Base-by-base conservation (phyloP, 2,329 filamentous ascomycete species). In the Alternaria triticina region DNA sequence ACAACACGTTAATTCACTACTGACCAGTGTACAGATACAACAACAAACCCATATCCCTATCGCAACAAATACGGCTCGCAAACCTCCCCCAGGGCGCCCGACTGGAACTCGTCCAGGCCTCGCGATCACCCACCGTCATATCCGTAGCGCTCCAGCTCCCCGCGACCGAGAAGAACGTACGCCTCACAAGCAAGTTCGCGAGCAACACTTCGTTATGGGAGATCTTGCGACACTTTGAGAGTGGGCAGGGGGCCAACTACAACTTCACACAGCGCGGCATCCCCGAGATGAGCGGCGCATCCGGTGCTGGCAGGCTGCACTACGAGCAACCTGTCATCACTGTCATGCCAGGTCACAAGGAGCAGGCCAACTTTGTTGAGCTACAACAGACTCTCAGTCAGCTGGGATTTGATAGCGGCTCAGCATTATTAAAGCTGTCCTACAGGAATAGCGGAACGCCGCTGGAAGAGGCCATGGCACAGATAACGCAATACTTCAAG, bases 151-250 rank as follows among this genome's bases (percentile, higher is more conserved):
- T 99, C 12, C 92, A 97, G 76, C 84, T 97, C 27, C 92, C 93
- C 4, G 57, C 57, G 11, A 51, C 44, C 22, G 61, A 63, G 36
- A 55, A 60, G 51, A 86, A 90, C 36, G 87, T 89, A 22, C 89
- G 94, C 28, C 81, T 97, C 44, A 88, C 89, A 59, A 90, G 96
- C 77, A 97, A 96, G 76, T 94, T 98, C 65, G 90, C 94, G 1
- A 97, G 92, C 79, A 91, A 93, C 69, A 92, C 93, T 36, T 92
- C 93, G 17, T 78, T 99, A 80, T 99, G 96, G 96, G 88, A 93
- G 70, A 85, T 98, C 27, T 78, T 99, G 60, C 90, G 96, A 63
- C 93, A 96, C 76, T 97, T 98, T 69, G 96, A 99, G 81, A 91
- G 91, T 67, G 72, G 67, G 4, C 50, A 74, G 54, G 73, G 69